Evolutionary conservation across 2,329 filamentous ascomycete species (phyloP), one percentile per base, ranked within the genome.

Genomic region (Fusarium anguioides): DNA sequence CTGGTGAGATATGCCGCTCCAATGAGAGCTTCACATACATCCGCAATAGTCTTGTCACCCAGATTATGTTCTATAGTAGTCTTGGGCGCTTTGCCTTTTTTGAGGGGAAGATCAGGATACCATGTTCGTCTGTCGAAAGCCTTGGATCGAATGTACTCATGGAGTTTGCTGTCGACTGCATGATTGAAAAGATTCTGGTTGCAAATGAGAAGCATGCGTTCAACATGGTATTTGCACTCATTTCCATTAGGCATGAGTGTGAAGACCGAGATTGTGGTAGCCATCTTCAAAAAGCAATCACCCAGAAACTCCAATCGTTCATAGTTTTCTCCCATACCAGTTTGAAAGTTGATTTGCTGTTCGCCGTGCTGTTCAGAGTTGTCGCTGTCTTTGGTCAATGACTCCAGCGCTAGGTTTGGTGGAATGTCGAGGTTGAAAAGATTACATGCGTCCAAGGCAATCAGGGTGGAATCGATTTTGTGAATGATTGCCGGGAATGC

Each of bases 281-380:
- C 93, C 89, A 97, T 95, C 79, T 99, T 99, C 60, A 99, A 83
- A 73, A 97, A 97, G 31, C 91, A 92, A 76, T 99, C 96, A 0
- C 96, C 96, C 4, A 98, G 84, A 60, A 97, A 97, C 73, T 99
- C 96, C 0, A 98, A 84, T 14, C 96, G 87, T 77, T 99, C 96
- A 72, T 99, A 99, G 71, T 98, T 98, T 36, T 90, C 90, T 2
- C 94, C 93, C 93, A 97, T 97, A 4, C 94, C 94, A 45, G 86
- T 82, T 70, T 94, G 91, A 44, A 94, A 89, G 69, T 94, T 92
- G 50, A 93, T 79, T 36, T 91, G 87, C 56, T 90, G 84, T 31
- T 85, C 81, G 1, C 82, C 83, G 61, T 93, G 86, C 35, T 97
- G 92, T 9, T 91, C 91, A 0, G 89, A 89, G 66, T 94, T 94